Conservation (phyloP, 2,329 filamentous ascomycete species). For the Macrophomina phaseolina region DNA sequence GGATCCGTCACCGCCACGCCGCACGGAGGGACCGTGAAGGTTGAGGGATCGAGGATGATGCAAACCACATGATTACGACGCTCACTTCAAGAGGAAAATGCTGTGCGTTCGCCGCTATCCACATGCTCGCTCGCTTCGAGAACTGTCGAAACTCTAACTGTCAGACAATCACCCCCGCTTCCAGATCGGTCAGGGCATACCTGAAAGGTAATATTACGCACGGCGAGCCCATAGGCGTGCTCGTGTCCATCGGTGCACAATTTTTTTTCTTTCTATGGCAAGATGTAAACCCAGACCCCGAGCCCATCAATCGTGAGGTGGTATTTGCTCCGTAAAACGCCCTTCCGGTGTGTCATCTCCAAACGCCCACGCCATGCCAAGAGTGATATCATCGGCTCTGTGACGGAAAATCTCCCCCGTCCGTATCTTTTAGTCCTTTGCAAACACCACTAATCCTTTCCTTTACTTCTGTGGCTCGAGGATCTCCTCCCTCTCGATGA, state of each 20-base stretch:
- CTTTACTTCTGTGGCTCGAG: constrained; percentile 64
- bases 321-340: constrained; percentile 18
- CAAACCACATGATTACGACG: neutral
- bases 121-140: neutral
- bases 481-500: constrained; percentile 88
- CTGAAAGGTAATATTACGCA: constrained; percentile 1
- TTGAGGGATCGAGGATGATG: neutral
- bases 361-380: constrained; percentile 23
- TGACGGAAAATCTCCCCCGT: neutral
- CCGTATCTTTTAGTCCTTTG: neutral
- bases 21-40: neutral
- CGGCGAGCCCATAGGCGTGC: neutral
- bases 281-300: neutral
- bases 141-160: neutral
- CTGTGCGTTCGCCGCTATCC: neutral
- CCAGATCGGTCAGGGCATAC: neutral
- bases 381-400: constrained; percentile 3
- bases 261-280: constrained; percentile 5
- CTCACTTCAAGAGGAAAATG: neutral
- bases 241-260: constrained; percentile 2
- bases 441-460: neutral
- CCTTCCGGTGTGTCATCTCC: constrained; percentile 12
- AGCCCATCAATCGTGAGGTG: neutral
- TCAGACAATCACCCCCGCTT: neutral
- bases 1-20: neutral